A percentile compares a stretch with the other conserved stretches of the same genome.
Evolutionary conservation across 2,329 filamentous ascomycete genomes (phyloP).

Genomic region (Cercospora citrullina): DNA sequence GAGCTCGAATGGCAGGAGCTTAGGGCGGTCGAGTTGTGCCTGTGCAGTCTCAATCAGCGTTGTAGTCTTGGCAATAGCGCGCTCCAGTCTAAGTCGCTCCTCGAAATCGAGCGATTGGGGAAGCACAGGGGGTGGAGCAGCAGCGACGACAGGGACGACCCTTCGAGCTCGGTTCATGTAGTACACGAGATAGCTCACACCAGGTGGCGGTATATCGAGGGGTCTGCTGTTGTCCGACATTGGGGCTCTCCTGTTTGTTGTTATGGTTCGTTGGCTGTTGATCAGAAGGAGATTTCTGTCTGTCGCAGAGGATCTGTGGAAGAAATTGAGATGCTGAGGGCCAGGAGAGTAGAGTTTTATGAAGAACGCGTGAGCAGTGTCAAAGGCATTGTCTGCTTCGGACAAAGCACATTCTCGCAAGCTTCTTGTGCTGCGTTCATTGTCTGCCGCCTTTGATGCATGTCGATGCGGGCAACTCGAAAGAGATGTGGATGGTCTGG

Average conservation of each 20-base stretch:
- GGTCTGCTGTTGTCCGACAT: conserved; percentile 7
- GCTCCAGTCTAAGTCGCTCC: conserved; percentile 17
- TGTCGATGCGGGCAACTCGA: not conserved
- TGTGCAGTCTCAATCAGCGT: conserved; percentile 9
- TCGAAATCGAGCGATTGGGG: conserved; percentile 17
- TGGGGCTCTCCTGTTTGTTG: conserved; percentile 6
- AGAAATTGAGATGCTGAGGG: not conserved
- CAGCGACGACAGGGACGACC: conserved; percentile 6
- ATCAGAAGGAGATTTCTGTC: not conserved
- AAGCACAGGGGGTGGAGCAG: conserved; percentile 1
- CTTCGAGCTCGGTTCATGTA: conserved; percentile 22
- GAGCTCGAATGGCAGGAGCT: conserved; percentile 11
- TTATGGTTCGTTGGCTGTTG: not conserved
- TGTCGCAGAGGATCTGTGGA: not conserved
- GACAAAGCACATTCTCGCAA: not conserved
- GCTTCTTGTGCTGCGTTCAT: not conserved
- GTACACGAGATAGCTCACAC: conserved; percentile 15
- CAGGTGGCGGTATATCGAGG: conserved; percentile 16
- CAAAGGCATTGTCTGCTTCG: not conserved
- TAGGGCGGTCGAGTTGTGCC: conserved; percentile 15
- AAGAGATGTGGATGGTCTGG: not conserved
- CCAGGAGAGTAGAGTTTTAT: not conserved
- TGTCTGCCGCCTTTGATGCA: not conserved
- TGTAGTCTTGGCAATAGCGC: conserved; percentile 19
- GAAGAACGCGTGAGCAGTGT: not conserved